A percentile compares a stretch with the other conserved stretches of the same genome.
Evolutionary conservation across 805 yeast genomes (phyloP).

Genomic region (Peterozyma xylosa): DNA sequence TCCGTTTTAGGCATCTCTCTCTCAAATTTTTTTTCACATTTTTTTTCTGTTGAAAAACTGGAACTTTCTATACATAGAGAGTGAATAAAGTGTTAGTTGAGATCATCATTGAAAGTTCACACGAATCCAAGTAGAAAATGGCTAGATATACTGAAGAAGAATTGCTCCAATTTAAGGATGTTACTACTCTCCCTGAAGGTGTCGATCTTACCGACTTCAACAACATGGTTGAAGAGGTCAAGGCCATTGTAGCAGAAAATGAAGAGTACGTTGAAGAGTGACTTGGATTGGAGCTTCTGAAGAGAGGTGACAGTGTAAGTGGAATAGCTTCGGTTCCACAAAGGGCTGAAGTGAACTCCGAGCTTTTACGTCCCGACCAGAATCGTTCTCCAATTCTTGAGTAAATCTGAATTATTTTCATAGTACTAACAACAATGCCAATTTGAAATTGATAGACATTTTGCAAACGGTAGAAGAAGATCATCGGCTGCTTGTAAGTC

Average conservation of each 20-base stretch:
- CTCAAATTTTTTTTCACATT: neutral
- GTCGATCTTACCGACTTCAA: constrained; percentile 60
- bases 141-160: constrained; percentile 69
- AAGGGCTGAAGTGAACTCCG: constrained; percentile 21
- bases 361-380: constrained; percentile 5
- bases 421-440: neutral
- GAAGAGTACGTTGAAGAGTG: constrained; percentile 13
- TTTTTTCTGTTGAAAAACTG: no score
- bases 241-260: constrained; percentile 17
- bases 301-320: no score
- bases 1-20: neutral
- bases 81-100: no score
- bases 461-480: constrained; percentile 6
- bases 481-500: constrained; percentile 4
- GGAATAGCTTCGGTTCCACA: constrained; percentile 31
- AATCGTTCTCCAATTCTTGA: constrained; percentile 4
- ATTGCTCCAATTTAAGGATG: constrained; percentile 48
- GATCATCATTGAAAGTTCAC: no score
- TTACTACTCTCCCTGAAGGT: constrained; percentile 53
- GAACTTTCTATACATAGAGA: no score
- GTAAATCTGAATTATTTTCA: neutral
- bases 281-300: no score
- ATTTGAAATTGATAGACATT: neutral
- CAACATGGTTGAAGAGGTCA: constrained; percentile 59
- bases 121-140: constrained; percentile 8